Evolutionary conservation across 2,329 filamentous ascomycete species (phyloP).

Genomic region (Botryosphaeria dothidea): DNA sequence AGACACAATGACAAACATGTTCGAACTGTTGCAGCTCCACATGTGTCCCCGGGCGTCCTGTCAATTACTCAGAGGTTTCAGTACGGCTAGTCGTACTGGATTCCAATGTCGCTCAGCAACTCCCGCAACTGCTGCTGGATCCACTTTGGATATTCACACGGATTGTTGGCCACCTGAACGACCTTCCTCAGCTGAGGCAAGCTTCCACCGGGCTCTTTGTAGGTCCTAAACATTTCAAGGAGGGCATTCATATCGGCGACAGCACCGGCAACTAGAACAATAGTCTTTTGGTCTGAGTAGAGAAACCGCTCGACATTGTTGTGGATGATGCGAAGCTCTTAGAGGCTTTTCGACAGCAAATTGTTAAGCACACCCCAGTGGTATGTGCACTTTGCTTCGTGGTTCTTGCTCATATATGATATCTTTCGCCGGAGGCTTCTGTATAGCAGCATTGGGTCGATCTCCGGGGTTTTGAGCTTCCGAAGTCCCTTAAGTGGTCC

Average conservation of each 20-base stretch:
- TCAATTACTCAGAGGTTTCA: no score
- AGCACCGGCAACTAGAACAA: background rate
- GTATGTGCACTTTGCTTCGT: background rate
- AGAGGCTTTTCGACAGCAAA: background rate
- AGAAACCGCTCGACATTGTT: background rate
- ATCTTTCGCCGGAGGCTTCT: background rate
- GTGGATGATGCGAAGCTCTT: background rate
- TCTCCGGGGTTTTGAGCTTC: background rate
- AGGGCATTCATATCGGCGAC: background rate
- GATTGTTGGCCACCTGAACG: background rate
- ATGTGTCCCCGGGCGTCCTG: no score
- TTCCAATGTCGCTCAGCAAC: background rate
- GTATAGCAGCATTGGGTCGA: background rate
- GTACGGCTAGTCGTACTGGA: background rate
- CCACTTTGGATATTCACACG: background rate
- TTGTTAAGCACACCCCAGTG: background rate
- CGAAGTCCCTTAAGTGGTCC: background rate
- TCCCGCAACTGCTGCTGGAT: background rate
- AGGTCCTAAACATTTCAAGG: background rate
- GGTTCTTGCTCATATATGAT: background rate
- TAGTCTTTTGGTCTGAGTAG: background rate
- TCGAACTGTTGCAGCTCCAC: no score
- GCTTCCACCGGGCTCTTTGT: background rate
- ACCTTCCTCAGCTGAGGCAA: background rate
- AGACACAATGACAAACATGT: no score